Conservation (phyloP, 108 stramenopile genomes). For the Pelagomonas calceolata region DNA sequence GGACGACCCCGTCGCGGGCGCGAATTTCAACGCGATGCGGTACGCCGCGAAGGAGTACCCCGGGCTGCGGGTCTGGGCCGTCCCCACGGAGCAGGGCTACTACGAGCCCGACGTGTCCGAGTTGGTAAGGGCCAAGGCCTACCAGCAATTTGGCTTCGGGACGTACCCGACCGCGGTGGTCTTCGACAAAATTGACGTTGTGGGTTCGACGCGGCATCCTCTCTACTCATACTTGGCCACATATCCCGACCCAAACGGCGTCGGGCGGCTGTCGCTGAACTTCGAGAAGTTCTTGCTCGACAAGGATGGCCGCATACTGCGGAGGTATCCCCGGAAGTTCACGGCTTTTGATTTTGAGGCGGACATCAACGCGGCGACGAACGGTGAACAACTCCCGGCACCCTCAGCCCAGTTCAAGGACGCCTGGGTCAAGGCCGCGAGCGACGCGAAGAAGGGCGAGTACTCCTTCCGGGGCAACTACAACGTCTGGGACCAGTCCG, state of each 20-base stretch:
- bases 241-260: constrained; percentile 36
- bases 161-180: constrained; percentile 33
- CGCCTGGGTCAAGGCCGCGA: constrained; percentile 28
- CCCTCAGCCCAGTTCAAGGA: constrained; percentile 8
- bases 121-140: constrained; percentile 33
- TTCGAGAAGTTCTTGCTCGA: constrained; percentile 42
- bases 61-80: constrained; percentile 8
- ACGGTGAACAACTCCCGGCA: constrained; percentile 22
- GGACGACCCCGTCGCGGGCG: constrained; percentile 27
- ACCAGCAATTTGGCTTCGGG: constrained; percentile 37
- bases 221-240: constrained; percentile 19
- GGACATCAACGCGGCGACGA: constrained; percentile 14
- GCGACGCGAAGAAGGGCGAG: constrained; percentile 23
- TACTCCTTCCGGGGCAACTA: constrained; percentile 40
- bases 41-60: constrained; percentile 19
- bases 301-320: constrained; percentile 20
- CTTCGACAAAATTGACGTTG: constrained; percentile 42
- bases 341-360: constrained; percentile 27
- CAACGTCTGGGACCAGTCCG: constrained; percentile 14
- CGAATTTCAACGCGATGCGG: constrained; percentile 13
- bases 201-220: constrained; percentile 32
- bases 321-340: constrained; percentile 33
- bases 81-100: constrained; percentile 26
- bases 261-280: constrained; percentile 35
- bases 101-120: constrained; percentile 42